phyloP scores from a whole-genome alignment of 2,329 filamentous ascomycete genomes.

The Fusarium dimerum region DNA sequence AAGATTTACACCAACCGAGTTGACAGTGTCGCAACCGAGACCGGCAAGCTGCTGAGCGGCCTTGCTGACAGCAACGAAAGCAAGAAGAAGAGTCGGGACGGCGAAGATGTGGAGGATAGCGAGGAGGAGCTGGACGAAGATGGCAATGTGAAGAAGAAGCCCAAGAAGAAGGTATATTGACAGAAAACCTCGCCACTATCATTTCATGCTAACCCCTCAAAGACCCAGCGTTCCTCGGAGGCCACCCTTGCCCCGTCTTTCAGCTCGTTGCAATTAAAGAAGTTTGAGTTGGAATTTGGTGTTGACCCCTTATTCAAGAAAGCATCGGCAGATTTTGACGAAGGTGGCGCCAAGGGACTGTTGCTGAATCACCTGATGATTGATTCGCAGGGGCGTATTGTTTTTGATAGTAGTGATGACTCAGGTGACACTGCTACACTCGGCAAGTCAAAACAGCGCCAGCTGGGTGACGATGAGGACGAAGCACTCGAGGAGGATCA shows the following conservation, averaged over 20 bases:
- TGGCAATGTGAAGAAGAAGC: slow-evolving; percentile 60
- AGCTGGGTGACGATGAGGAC: slow-evolving; percentile 41
- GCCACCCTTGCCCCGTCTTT: slow-evolving; percentile 91
- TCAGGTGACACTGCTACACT: slow-evolving; percentile 50
- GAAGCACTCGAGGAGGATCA: slow-evolving; percentile 37
- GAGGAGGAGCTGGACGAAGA: slow-evolving; percentile 65
- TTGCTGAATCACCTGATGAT: slow-evolving; percentile 97
- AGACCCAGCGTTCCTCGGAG: slow-evolving; percentile 79
- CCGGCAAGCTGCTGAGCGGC: slow-evolving; percentile 89
- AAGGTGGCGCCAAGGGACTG: slow-evolving; percentile 93
- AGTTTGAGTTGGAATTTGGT: slow-evolving; percentile 94
- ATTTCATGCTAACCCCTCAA: slow-evolving; percentile 11
- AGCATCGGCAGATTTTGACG: slow-evolving; percentile 95
- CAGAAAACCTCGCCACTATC: not conserved
- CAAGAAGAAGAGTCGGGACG: slow-evolving; percentile 69
- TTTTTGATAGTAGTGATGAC: slow-evolving; percentile 98
- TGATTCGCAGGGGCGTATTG: slow-evolving; percentile 86
- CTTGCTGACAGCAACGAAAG: slow-evolving; percentile 83
- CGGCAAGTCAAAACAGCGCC: slow-evolving; percentile 40
- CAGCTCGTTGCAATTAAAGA: slow-evolving; percentile 86
- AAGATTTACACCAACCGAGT: slow-evolving; percentile 99
- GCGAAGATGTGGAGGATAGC: slow-evolving; percentile 68
- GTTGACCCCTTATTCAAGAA: slow-evolving; percentile 99
- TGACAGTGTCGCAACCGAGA: slow-evolving; percentile 97
- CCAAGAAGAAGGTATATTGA: slow-evolving; percentile 70